phyloP scores from a whole-genome alignment of 495 filamentous ascomycete genomes.

The Tuber calosporum region DNA sequence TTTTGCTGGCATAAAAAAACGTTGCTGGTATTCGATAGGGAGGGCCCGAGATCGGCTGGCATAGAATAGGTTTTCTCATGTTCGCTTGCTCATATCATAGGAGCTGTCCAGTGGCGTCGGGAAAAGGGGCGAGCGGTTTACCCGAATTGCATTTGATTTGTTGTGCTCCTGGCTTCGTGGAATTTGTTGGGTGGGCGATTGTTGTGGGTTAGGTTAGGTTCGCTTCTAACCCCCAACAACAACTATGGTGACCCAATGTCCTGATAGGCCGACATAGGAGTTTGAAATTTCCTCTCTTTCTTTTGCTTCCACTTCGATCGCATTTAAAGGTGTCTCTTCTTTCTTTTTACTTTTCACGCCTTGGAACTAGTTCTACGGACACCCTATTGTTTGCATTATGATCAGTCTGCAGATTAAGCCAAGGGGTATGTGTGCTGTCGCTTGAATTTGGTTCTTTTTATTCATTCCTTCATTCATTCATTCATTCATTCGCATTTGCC shows the following conservation, averaged over 20 bases:
- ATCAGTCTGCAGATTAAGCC: conserved; percentile 2
- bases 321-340: neutral
- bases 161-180: neutral
- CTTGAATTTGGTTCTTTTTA: neutral
- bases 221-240: neutral
- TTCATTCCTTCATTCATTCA: no score
- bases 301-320: neutral
- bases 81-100: neutral
- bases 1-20: no score
- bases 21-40: no score
- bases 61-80: no score
- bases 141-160: neutral
- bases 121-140: neutral
- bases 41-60: no score
- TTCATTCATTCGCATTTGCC: neutral
- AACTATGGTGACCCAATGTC: neutral
- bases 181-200: neutral
- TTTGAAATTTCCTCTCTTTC: conserved; percentile 1
- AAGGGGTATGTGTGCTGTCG: neutral
- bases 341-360: neutral
- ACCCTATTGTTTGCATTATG: neutral
- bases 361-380: neutral
- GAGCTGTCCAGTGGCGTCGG: neutral
- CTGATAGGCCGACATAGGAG: neutral
- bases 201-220: neutral